Evolutionary conservation across 345 rosid genomes (phyloP), one percentile per base, ranked within the genome.

Genomic region (Boechera retrofracta): DNA sequence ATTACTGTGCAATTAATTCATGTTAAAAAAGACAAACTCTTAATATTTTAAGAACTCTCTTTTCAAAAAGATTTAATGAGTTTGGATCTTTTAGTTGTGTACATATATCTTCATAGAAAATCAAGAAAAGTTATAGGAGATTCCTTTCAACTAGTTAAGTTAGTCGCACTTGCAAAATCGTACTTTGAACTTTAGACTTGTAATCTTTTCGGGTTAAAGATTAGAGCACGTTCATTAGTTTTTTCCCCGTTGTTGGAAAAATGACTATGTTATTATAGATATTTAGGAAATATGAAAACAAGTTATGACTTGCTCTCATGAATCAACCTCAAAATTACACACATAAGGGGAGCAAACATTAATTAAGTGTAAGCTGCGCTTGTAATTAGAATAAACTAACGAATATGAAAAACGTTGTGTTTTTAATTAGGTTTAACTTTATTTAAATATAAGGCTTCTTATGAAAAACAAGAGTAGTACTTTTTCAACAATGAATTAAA

Each of bases 1-100:
- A 73, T 67, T 67, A 67, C 78, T 44, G 10, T 66, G 38, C 56
- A 73, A 60, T 73, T 79, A 73, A 61, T 67, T 79, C 82, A 79
- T 73, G 82, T 73, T 74, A 68, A 41, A 72, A 76, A 72, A 38
- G 64, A 71, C 74, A 79, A 72, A 53, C 18, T 74, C 67, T 63
- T 48, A 45, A 69, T 36, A 44, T 48, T 62, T 42, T 54, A 18
- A 54, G 24, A 74, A 13, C 16, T 55, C 0, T 41, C 49, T 26
- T 11, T 0, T 12, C 49, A 26, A 61, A 36, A 24, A 51, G 1
- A 44, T 54, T 54, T 64, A 70, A 77, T 63, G 53, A 16, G 15
- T 71, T 62, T 60, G 39, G 39, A 68, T 35, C 10, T 68, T 75
- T 59, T 75, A 16, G 16, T 16, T 49, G 54, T 18, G 9, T 35